These are phyloP conservation scores for Mycena vulgaris DNA, from an alignment of 768 basidiomycete species.

Conservation along the genomic window DNA sequence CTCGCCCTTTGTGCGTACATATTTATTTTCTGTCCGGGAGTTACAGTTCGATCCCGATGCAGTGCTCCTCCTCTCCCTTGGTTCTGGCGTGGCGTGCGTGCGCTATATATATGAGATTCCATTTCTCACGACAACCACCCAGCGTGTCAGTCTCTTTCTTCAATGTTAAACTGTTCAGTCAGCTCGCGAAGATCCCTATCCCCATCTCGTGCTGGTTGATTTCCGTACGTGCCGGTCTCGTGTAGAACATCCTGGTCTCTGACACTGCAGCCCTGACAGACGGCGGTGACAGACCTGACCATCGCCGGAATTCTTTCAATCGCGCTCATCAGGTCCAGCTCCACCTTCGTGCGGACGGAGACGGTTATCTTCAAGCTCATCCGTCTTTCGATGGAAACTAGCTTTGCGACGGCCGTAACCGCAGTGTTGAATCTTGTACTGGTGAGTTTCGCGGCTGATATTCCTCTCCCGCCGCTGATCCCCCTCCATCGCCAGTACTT, in stretches of 20 bases:
- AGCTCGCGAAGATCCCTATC: neutral
- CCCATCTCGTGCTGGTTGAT: slow-evolving; percentile 16
- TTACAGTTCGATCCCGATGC: no score
- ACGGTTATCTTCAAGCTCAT: slow-evolving; percentile 20
- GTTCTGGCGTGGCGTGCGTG: slow-evolving; percentile 22
- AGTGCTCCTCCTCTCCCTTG: slow-evolving; percentile 9
- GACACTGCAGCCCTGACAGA: neutral
- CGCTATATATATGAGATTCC: neutral
- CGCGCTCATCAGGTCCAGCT: neutral
- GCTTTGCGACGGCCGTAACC: neutral
- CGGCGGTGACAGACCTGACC: slow-evolving; percentile 23
- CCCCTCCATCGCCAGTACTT: slow-evolving; percentile 9
- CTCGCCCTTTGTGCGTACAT: neutral
- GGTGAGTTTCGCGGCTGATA: neutral
- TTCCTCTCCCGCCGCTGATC: neutral
- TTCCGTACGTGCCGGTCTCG: neutral
- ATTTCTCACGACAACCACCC: neutral
- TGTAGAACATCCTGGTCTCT: neutral
- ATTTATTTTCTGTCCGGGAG: no score
- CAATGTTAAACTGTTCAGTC: neutral
- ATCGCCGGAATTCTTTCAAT: slow-evolving; percentile 19
- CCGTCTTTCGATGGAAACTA: slow-evolving; percentile 10
- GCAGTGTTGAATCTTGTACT: neutral
- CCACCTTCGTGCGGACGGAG: slow-evolving; percentile 1
- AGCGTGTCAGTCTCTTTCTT: slow-evolving; percentile 17